Conservation (phyloP, 768 basidiomycete species). For the Rhodotorula babjevae region DNA sequence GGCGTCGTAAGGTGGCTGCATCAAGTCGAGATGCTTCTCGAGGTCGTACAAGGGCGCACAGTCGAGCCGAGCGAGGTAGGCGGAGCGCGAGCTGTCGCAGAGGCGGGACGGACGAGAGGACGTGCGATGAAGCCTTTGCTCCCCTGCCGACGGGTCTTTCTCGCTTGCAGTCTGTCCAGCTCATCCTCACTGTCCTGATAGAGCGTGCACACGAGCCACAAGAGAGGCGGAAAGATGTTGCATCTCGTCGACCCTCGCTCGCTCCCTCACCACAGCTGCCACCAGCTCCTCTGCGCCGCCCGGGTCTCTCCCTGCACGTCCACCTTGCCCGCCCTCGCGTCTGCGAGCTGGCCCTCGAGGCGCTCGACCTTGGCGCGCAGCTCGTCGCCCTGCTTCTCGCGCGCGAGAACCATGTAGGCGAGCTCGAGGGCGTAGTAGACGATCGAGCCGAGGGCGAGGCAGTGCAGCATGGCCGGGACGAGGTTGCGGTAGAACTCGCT, state of each 20-base stretch:
- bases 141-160: no score
- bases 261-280: slow-evolving; percentile 27
- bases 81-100: no score
- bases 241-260: no score
- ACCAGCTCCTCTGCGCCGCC: slow-evolving; percentile 2
- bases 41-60: no score
- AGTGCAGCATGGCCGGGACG: slow-evolving; percentile 36
- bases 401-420: slow-evolving; percentile 7
- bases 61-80: no score
- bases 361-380: slow-evolving; percentile 1
- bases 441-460: slow-evolving; percentile 32
- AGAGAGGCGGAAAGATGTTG: no score
- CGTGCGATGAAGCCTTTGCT: no score
- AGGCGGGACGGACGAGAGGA: no score
- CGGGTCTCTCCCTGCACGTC: not conserved
- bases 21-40: no score
- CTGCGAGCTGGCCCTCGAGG: slow-evolving; percentile 16
- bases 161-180: no score
- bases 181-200: no score
- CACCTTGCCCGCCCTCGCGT: not conserved
- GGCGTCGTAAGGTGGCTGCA: not conserved
- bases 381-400: slow-evolving; percentile 20
- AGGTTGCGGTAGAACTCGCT: slow-evolving; percentile 31
- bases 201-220: no score
- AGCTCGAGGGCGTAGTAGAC: slow-evolving; percentile 39